Evolutionary conservation across 2,329 filamentous ascomycete species (phyloP).

Genomic region (Ophiocordyceps camponoti-floridani): DNA sequence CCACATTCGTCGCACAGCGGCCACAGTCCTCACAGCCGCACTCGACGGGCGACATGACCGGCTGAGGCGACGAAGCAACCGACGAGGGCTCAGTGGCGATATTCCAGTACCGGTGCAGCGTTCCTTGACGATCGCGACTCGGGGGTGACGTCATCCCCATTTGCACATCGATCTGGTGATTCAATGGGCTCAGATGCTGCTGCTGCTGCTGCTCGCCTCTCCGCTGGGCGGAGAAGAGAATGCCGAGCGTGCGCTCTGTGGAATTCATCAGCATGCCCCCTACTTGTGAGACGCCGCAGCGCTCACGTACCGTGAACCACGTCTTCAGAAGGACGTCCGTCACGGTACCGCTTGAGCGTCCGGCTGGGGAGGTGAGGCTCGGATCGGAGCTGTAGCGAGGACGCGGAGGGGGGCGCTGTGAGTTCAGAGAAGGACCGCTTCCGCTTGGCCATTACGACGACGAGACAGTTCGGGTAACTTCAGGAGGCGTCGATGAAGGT

Average conservation of each 20-base stretch:
- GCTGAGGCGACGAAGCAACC: conserved; percentile 6
- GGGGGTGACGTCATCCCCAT: background rate
- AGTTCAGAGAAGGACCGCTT: too few species aligned
- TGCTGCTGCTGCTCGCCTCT: conserved; percentile 5
- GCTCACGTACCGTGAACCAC: conserved; percentile 33
- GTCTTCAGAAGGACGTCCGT: conserved; percentile 37
- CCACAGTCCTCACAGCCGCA: conserved; percentile 38
- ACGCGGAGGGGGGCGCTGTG: too few species aligned
- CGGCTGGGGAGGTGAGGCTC: conserved; percentile 30
- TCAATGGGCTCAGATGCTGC: background rate
- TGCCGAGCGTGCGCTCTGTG: conserved; percentile 35
- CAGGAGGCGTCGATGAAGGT: too few species aligned
- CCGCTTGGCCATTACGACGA: too few species aligned
- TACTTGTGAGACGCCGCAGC: conserved; percentile 5
- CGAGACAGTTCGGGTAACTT: too few species aligned
- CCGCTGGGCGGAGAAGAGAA: conserved; percentile 39
- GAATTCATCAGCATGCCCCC: background rate
- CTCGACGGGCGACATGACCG: conserved; percentile 4
- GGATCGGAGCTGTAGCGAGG: too few species aligned
- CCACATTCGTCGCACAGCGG: background rate
- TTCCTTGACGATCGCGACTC: conserved; percentile 9
- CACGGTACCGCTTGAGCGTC: conserved; percentile 42
- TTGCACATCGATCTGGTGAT: background rate
- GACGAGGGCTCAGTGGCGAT: conserved; percentile 21
- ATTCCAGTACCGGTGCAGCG: conserved; percentile 44